phyloP scores from a whole-genome alignment of 768 basidiomycete genomes.

The Leccinum olivaceopallidum region DNA sequence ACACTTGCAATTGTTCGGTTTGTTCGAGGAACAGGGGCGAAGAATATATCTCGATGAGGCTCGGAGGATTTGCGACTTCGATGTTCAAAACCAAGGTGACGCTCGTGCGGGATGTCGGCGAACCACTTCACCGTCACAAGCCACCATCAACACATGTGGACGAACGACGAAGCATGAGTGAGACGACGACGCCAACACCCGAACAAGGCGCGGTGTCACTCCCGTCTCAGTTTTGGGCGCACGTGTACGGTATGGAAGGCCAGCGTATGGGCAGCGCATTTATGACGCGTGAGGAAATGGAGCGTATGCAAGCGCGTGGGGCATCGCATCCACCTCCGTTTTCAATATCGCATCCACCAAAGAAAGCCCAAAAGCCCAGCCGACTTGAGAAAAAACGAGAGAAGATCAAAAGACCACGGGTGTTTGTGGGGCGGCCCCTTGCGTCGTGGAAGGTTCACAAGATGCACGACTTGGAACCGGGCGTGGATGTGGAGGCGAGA shows the following conservation, averaged over 20 bases:
- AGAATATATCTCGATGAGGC: conserved; percentile 38
- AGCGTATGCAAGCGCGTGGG: not conserved
- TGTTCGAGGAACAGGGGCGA: conserved; percentile 50
- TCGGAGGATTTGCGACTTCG: conserved; percentile 23
- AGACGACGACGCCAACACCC: conserved; percentile 3
- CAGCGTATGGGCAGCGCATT: conserved; percentile 31
- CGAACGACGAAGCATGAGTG: not conserved
- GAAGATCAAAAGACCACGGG: conserved; percentile 10
- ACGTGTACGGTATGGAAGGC: conserved; percentile 34
- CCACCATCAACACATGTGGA: not conserved
- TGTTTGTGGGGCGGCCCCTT: conserved; percentile 29
- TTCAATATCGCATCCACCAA: not conserved
- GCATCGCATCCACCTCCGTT: not conserved
- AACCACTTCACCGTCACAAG: not conserved
- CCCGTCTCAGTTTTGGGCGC: conserved; percentile 33
- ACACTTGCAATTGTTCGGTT: conserved; percentile 48
- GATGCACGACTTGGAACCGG: conserved; percentile 26
- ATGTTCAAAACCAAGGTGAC: conserved; percentile 25
- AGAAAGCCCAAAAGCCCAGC: not conserved
- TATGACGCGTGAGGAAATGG: conserved; percentile 14
- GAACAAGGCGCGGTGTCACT: not conserved
- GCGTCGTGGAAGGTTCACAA: conserved; percentile 25
- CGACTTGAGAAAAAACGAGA: conserved; percentile 2
- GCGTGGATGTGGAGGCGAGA: conserved; percentile 1
- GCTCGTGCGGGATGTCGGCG: conserved; percentile 21